Evolutionary conservation across 1,284 basidiomycete species (phyloP).

Genomic region (Coniophora puteana): DNA sequence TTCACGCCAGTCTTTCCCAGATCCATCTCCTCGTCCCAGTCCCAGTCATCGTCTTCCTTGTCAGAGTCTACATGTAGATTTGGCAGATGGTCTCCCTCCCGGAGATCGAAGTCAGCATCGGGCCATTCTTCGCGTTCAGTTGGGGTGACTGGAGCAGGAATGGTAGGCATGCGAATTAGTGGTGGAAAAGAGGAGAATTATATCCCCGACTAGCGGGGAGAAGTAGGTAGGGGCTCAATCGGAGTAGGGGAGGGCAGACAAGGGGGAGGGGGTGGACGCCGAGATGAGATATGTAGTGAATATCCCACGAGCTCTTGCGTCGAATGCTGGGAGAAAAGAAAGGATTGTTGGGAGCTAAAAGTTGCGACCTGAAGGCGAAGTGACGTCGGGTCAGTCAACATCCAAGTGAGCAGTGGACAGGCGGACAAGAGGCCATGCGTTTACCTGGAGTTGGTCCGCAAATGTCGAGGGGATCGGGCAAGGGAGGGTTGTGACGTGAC

Average conservation of each 20-base stretch:
- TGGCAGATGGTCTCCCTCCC: conserved; percentile 65
- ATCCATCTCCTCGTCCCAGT: conserved; percentile 76
- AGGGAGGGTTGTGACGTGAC: conserved; percentile 12
- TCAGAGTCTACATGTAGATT: conserved; percentile 51
- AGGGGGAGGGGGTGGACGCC: conserved; percentile 2
- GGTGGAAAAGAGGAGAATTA: conserved; percentile 15
- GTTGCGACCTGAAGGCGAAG: conserved; percentile 10
- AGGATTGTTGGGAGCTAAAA: conserved; percentile 12
- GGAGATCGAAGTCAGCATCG: conserved; percentile 80
- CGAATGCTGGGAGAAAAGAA: conserved; percentile 13
- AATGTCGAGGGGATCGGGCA: neutral
- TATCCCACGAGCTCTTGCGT: conserved; percentile 2
- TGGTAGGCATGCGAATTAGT: conserved; percentile 45
- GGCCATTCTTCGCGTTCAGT: conserved; percentile 71
- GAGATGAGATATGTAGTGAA: too few species aligned
- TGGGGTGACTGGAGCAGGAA: conserved; percentile 54
- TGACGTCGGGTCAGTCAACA: too few species aligned
- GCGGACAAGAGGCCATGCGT: neutral
- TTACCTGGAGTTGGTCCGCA: conserved; percentile 9
- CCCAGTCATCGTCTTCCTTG: conserved; percentile 55
- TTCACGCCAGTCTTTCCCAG: conserved; percentile 52
- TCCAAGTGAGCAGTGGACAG: too few species aligned
- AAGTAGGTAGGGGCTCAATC: conserved; percentile 6
- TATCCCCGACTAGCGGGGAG: conserved; percentile 20
- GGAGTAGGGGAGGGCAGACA: conserved; percentile 6